A percentile compares a stretch with the other conserved stretches of the same genome.
These are phyloP conservation scores for Cucurbita argyrosperma DNA, from an alignment of 306 rosid species.

Conservation along the genomic window DNA sequence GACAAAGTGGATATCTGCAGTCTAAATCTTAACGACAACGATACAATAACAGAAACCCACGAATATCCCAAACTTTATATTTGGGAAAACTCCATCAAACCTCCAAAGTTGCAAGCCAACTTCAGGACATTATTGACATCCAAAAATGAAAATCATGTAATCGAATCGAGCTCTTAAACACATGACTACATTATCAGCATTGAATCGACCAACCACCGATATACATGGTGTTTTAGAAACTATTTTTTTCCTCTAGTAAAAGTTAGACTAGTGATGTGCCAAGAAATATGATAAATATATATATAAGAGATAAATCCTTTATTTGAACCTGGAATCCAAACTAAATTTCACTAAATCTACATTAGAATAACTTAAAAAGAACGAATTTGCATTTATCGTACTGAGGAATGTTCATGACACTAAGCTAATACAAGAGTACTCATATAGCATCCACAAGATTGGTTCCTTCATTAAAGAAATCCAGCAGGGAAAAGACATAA, in stretches of 20 bases:
- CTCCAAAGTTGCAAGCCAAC: not conserved
- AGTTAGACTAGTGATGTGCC: not conserved
- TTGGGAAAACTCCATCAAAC: not conserved
- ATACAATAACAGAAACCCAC: not conserved
- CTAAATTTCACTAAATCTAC: not conserved
- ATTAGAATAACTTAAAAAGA: not conserved
- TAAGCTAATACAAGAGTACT: not conserved
- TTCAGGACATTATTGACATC: not conserved
- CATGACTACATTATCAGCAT: not conserved
- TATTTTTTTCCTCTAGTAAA: not conserved
- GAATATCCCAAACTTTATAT: not conserved
- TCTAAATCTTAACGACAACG: not conserved
- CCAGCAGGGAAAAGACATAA: not conserved
- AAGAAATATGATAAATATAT: not conserved
- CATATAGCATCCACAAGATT: not conserved
- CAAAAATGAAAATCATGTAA: not conserved
- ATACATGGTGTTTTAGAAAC: not conserved
- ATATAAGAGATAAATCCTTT: not conserved
- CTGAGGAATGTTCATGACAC: not conserved
- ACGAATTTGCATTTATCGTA: not conserved
- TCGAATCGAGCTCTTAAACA: not conserved
- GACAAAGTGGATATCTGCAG: not conserved
- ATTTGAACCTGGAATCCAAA: not conserved
- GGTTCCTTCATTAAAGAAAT: not conserved
- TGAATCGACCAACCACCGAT: not conserved